These are phyloP conservation scores for Cornus kousa DNA, from an alignment of 148 eudicot species.

Conservation along the genomic window DNA sequence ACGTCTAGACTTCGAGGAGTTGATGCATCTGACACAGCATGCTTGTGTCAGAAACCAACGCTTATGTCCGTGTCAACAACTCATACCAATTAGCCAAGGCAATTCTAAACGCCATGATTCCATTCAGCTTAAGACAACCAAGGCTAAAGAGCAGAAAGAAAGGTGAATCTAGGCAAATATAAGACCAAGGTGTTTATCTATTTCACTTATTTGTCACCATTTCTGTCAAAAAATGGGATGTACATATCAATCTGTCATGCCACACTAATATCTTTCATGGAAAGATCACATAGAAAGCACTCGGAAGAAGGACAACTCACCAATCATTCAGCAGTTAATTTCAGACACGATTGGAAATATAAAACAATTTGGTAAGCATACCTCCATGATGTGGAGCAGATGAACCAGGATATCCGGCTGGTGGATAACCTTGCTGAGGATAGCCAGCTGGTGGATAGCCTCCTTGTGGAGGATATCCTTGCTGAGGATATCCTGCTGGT, in stretches of 20 bases:
- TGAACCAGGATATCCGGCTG: conserved; percentile 29
- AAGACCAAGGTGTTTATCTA: not conserved
- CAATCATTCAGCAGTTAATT: conserved; percentile 3
- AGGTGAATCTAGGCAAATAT: not conserved
- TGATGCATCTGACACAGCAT: not conserved
- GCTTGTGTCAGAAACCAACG: too few relatives aligned
- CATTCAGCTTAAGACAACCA: not conserved
- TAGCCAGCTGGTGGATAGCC: conserved; percentile 38
- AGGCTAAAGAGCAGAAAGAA: not conserved
- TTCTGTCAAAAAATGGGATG: not conserved
- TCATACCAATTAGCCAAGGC: not conserved
- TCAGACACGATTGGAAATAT: not conserved
- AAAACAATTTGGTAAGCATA: conserved; percentile 14
- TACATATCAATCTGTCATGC: not conserved
- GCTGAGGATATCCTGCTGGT: not conserved
- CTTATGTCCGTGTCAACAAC: not conserved
- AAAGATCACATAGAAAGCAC: not conserved
- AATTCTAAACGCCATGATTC: not conserved
- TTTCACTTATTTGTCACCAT: not conserved
- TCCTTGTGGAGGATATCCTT: not conserved
- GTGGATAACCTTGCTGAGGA: conserved; percentile 31
- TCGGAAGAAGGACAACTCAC: not conserved
- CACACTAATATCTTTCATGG: not conserved
- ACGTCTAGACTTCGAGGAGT: not conserved
- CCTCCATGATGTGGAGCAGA: conserved; percentile 45